Conservation (phyloP, 106 monocot species). For the Phalaenopsis equestris region DNA sequence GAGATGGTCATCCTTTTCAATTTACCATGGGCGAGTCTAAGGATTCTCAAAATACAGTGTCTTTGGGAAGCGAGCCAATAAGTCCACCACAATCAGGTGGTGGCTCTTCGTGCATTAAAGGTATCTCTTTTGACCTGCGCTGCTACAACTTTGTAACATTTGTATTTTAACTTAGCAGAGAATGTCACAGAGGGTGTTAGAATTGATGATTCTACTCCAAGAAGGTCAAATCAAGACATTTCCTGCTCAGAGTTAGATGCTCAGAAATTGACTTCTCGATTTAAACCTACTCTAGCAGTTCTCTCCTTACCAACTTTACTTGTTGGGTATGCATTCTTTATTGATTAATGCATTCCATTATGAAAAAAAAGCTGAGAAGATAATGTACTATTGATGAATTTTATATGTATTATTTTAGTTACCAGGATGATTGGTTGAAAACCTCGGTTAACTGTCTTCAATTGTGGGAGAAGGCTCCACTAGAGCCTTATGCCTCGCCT, state of each 20-base stretch:
- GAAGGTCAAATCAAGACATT: slow-evolving; percentile 49
- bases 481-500: slow-evolving; percentile 91
- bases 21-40: slow-evolving; percentile 36
- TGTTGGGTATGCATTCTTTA: slow-evolving; percentile 64
- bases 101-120: slow-evolving; percentile 33
- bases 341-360: neutral
- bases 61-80: slow-evolving; percentile 56
- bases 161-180: neutral
- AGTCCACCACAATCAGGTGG: slow-evolving; percentile 53
- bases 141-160: neutral
- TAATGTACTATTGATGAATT: slow-evolving; percentile 2
- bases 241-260: slow-evolving; percentile 52
- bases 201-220: slow-evolving; percentile 61
- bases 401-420: slow-evolving; percentile 33
- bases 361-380: neutral
- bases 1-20: slow-evolving; percentile 53
- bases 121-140: slow-evolving; percentile 23
- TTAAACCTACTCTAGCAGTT: slow-evolving; percentile 46
- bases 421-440: slow-evolving; percentile 99
- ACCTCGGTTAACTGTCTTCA: slow-evolving; percentile 53
- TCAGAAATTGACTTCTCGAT: slow-evolving; percentile 26
- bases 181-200: slow-evolving; percentile 44
- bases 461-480: slow-evolving; percentile 90
- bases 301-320: slow-evolving; percentile 73
- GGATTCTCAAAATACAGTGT: slow-evolving; percentile 48